Evolutionary conservation across 768 basidiomycete genomes (phyloP).

Genomic region (Cubamyces lactineus): DNA sequence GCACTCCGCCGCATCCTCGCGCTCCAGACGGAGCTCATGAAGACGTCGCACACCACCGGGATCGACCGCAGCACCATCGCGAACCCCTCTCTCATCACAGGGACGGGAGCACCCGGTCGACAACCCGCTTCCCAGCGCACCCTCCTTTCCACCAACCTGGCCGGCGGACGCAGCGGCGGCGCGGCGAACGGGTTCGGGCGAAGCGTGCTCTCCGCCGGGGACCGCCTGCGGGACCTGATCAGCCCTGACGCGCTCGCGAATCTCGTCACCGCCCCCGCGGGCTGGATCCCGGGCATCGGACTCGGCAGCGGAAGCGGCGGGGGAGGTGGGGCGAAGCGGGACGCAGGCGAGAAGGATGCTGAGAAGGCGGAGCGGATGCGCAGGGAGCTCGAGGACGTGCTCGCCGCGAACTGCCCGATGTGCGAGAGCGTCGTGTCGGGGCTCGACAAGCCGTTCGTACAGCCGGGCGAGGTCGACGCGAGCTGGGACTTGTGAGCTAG

Average conservation of each 20-base stretch:
- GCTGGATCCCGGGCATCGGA: slow-evolving; percentile 76
- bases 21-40: slow-evolving; percentile 84
- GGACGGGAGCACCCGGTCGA: slow-evolving; percentile 28
- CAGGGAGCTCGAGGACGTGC: slow-evolving; percentile 84
- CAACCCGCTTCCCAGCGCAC: slow-evolving; percentile 61
- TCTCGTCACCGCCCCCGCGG: slow-evolving; percentile 71
- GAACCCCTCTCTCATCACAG: slow-evolving; percentile 32
- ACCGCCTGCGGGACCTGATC: slow-evolving; percentile 88
- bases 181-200: slow-evolving; percentile 64
- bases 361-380: slow-evolving; percentile 74
- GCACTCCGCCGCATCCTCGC: slow-evolving; percentile 83
- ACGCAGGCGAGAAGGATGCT: slow-evolving; percentile 51
- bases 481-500: slow-evolving; percentile 70
- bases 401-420: slow-evolving; percentile 89
- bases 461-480: slow-evolving; percentile 74
- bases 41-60: slow-evolving; percentile 43
- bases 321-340: slow-evolving; percentile 38
- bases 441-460: slow-evolving; percentile 85
- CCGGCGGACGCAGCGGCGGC: slow-evolving; percentile 49
- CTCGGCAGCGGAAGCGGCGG: slow-evolving; percentile 41
- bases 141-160: slow-evolving; percentile 77
- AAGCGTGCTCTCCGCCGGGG: slow-evolving; percentile 86
- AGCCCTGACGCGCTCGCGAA: slow-evolving; percentile 91
- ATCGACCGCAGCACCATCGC: slow-evolving; percentile 40
- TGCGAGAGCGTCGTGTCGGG: slow-evolving; percentile 90